Base-by-base conservation (phyloP, 2,329 filamentous ascomycete species). In the Claviceps humidiphila region DNA sequence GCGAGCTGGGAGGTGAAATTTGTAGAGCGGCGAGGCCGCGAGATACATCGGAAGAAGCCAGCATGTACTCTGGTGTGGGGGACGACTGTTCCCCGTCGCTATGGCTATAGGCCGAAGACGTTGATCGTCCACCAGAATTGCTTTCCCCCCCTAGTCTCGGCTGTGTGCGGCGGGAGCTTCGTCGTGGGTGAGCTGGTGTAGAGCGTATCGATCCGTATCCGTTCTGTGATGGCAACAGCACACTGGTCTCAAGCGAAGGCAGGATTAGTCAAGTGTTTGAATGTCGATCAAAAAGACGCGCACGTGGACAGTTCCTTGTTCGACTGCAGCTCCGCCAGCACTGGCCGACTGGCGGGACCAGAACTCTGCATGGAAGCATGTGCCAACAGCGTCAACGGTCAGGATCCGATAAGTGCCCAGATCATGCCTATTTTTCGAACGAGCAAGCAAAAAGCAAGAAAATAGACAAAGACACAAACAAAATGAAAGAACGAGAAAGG, bases 1-100 rank as follows among this genome's bases (percentile, higher is more conserved):
- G 77, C 43, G 77, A 81, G 66, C 77, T 80, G 34, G 76, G 76
- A 50, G 77, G 77, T 11, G 77, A 80, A 55, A 81, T 70, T 51
- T 63, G 61, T 55, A 64, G 55, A 73, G 78, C 45, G 71, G 74
- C 62, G 78, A 48, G 34, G 47, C 59, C 63, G 47, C 59, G 55
- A 55, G 61, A 58, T 56, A 59, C 61, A 57, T 56, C 56, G 55
- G 56, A 58, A 54, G 61, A 57, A 54, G 59, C 60, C 53, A 58
- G 58, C 50, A 58, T 60, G 53, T 56, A 55, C 44, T 55, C 74
- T 46, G 81, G 80, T 53, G 55, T 51, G n/a, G 55, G 49, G 38
- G 57, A 52, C n/a, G 57, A 56, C 43, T 47, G 42, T 50, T 58
- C 54, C 47, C 48, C 54, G 55, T 57, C 53, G 51, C 53, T 57